Conservation (phyloP, 75 land plant species). For the Gnetum montanum region DNA sequence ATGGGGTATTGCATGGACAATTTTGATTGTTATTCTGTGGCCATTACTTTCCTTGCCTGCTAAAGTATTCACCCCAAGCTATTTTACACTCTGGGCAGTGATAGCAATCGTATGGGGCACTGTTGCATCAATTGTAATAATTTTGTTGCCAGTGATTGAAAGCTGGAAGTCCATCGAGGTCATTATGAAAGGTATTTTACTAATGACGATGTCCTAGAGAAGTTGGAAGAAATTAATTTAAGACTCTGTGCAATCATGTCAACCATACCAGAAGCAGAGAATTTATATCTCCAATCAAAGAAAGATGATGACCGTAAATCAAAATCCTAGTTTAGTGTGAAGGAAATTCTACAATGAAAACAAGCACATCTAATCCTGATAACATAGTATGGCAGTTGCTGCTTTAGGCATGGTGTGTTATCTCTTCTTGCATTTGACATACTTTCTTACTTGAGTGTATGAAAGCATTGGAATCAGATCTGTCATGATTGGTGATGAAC, state of each 20-base stretch:
- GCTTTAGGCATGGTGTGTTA: too few species aligned
- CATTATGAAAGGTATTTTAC: slow-evolving; percentile 68
- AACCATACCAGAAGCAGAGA: slow-evolving; percentile 65
- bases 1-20: slow-evolving; percentile 87
- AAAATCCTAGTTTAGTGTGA: too few species aligned
- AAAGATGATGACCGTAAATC: too few species aligned
- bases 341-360: too few species aligned
- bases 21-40: slow-evolving; percentile 75
- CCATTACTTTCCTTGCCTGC: slow-evolving; percentile 81
- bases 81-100: slow-evolving; percentile 95
- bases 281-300: slow-evolving; percentile 39
- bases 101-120: slow-evolving; percentile 95
- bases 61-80: slow-evolving; percentile 59
- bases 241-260: slow-evolving; percentile 40
- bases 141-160: slow-evolving; percentile 69
- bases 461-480: too few species aligned
- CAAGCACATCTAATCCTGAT: too few species aligned
- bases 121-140: slow-evolving; percentile 80
- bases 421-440: too few species aligned
- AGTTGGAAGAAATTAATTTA: slow-evolving; percentile 47
- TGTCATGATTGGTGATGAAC: too few species aligned
- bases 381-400: too few species aligned
- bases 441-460: too few species aligned
- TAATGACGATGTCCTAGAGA: slow-evolving; percentile 51
- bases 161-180: slow-evolving; percentile 65